These are phyloP conservation scores for Acanthamoeba triangularis DNA, from an alignment of 208 protist species.

Conservation along the genomic window DNA sequence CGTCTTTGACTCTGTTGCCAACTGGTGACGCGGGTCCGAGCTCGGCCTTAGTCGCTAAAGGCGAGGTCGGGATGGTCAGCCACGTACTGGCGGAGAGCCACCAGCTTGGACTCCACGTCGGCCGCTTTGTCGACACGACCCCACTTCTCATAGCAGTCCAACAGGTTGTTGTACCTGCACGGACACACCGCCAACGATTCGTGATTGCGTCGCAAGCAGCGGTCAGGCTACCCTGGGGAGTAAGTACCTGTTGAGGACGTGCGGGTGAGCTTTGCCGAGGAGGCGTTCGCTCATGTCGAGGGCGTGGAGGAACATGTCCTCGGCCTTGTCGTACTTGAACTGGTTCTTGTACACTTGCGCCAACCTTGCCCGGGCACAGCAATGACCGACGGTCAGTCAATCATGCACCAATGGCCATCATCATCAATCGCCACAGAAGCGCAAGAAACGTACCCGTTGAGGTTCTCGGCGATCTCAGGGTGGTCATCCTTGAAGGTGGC, in stretches of 20 bases:
- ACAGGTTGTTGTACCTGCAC: conserved; percentile 1
- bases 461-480: conserved; percentile 68
- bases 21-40: no score
- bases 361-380: neutral
- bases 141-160: conserved; percentile 62
- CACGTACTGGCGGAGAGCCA: neutral
- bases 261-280: neutral
- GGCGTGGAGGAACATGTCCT: conserved; percentile 51
- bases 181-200: neutral
- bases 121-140: conserved; percentile 41
- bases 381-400: neutral
- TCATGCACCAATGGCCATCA: no score
- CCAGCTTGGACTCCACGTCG: conserved; percentile 5
- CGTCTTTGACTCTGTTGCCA: no score
- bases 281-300: conserved; percentile 62
- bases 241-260: conserved; percentile 23
- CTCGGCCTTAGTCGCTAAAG: neutral
- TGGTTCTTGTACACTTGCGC: conserved; percentile 73
- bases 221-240: neutral
- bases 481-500: conserved; percentile 70
- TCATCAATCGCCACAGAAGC: no score
- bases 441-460: conserved; percentile 27
- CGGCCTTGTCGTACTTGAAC: conserved; percentile 72
- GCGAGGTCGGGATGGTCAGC: neutral
- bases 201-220: neutral